Evolutionary conservation across 768 basidiomycete species (phyloP).

Genomic region (Leccinum subtestaceum): DNA sequence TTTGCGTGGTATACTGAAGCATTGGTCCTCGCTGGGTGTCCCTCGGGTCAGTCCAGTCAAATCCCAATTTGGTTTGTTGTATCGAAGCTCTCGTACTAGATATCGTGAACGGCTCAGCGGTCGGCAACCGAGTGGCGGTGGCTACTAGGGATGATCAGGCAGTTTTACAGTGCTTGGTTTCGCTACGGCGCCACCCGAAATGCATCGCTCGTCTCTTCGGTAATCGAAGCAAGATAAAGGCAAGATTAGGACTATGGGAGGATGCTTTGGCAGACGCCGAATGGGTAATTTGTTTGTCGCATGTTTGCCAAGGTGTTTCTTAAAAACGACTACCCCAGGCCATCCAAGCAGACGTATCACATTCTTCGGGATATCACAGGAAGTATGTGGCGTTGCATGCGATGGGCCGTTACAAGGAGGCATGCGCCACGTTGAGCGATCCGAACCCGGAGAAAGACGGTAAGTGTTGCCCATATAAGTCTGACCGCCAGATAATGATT

Average conservation of each 20-base stretch:
- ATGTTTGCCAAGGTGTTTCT: neutral
- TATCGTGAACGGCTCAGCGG: neutral
- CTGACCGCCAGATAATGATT: neutral
- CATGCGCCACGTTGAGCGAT: neutral
- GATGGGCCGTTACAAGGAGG: neutral
- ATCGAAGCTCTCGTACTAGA: conserved; percentile 1
- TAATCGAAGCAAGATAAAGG: conserved; percentile 5
- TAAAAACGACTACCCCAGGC: conserved; percentile 1
- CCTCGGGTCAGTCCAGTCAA: neutral
- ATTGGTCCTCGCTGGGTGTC: conserved; percentile 2
- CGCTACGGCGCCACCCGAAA: neutral
- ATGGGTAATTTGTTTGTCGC: neutral
- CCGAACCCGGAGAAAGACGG: neutral
- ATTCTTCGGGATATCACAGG: neutral
- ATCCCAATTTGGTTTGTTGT: neutral
- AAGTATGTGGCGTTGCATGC: conserved; percentile 4
- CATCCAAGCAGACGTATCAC: neutral
- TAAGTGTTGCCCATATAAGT: neutral
- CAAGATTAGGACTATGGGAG: neutral
- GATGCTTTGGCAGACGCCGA: conserved; percentile 7
- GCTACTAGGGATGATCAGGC: too few species aligned
- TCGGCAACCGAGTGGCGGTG: too few species aligned
- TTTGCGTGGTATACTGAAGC: conserved; percentile 14
- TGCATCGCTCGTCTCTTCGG: conserved; percentile 5
- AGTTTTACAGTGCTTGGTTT: neutral